Conservation (phyloP, 768 basidiomycete genomes). For the Grammothele lineata region DNA sequence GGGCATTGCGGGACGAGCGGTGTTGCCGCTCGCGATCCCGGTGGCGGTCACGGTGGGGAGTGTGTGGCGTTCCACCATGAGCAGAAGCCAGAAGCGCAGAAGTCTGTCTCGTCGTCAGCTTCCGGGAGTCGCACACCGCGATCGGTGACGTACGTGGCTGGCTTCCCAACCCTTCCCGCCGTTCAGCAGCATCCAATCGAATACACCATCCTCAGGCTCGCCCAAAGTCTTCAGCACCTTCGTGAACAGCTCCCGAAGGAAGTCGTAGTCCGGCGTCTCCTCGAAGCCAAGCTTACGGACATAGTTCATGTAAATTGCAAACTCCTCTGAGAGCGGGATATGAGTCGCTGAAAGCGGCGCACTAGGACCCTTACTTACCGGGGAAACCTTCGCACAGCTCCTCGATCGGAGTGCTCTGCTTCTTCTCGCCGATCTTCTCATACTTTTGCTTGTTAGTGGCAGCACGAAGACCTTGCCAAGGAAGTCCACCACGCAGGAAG, state of each 20-base stretch:
- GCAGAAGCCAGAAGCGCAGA: slow-evolving; percentile 41
- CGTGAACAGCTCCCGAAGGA: slow-evolving; percentile 88
- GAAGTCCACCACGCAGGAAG: slow-evolving; percentile 91
- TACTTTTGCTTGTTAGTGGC: slow-evolving; percentile 99
- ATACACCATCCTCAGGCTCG: slow-evolving; percentile 88
- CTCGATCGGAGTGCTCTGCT: slow-evolving; percentile 86
- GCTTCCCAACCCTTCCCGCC: slow-evolving; percentile 96
- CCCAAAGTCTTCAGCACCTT: slow-evolving; percentile 87
- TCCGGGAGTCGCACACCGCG: neutral
- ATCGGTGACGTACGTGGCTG: slow-evolving; percentile 54
- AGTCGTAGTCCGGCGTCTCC: slow-evolving; percentile 97
- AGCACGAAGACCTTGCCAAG: slow-evolving; percentile 97
- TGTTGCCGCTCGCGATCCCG: slow-evolving; percentile 35
- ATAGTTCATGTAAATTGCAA: slow-evolving; percentile 98
- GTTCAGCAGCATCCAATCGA: slow-evolving; percentile 96
- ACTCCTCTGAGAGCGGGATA: slow-evolving; percentile 73
- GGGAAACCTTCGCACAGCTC: slow-evolving; percentile 98
- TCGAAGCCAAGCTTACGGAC: slow-evolving; percentile 98
- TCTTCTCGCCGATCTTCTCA: slow-evolving; percentile 99
- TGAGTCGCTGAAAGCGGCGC: neutral
- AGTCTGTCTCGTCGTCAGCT: slow-evolving; percentile 29
- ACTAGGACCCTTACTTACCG: too few species aligned
- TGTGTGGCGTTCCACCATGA: slow-evolving; percentile 51
- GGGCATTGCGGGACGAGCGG: slow-evolving; percentile 46
- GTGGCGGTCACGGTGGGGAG: slow-evolving; percentile 49